A percentile compares a stretch with the other conserved stretches of the same genome.
Conservation (phyloP, 192 early-diverging fungal genomes). For the Umbelopsis sp. region DNA sequence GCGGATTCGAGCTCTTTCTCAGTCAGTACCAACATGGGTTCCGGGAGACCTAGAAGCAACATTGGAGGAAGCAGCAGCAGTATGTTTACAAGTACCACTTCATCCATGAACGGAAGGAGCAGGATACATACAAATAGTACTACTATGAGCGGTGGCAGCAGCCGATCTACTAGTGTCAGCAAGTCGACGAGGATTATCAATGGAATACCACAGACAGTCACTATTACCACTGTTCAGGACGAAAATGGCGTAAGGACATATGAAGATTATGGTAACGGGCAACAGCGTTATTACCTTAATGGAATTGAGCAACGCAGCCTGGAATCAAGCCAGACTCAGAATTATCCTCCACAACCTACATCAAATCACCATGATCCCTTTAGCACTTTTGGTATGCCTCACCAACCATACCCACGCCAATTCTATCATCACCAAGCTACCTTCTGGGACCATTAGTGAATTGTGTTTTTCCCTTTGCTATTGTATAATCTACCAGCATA, state of each 20-base stretch:
- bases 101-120: background rate
- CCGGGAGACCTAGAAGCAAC: background rate
- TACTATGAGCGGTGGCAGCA: background rate
- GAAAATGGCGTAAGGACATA: background rate
- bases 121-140: background rate
- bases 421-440: background rate
- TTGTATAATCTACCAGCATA: background rate
- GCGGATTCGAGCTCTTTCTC: background rate
- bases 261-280: slow-evolving; percentile 27
- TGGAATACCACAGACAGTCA: slow-evolving; percentile 17
- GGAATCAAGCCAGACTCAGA: background rate
- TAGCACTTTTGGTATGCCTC: background rate
- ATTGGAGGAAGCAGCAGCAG: background rate
- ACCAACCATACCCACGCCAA: background rate
- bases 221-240: slow-evolving; percentile 19
- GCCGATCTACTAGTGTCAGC: background rate
- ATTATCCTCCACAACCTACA: background rate
- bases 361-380: background rate
- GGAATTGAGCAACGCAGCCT: slow-evolving; percentile 14
- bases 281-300: slow-evolving; percentile 14
- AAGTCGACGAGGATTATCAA: slow-evolving; percentile 18
- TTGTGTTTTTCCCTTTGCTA: background rate
- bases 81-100: no score
- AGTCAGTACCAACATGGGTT: background rate
- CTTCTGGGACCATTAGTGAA: background rate